Conservation (phyloP, 768 basidiomycete genomes). For the Suillus weaverae region DNA sequence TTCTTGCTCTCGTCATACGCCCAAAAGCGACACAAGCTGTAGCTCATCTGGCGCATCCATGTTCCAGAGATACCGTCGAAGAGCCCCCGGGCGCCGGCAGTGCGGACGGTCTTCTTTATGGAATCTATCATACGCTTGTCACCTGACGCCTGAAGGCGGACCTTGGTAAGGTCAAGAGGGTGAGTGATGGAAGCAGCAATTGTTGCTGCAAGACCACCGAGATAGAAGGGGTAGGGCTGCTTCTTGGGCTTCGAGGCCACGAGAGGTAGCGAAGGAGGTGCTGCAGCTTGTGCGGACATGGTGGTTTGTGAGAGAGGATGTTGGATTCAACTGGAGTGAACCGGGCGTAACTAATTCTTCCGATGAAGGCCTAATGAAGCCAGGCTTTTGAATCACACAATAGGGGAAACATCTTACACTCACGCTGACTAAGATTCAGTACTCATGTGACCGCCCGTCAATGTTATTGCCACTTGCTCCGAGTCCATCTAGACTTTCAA, state of each 20-base stretch:
- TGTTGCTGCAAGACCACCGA: conserved; percentile 84
- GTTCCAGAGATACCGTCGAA: conserved; percentile 89
- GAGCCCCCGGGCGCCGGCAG: conserved; percentile 70
- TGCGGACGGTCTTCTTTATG: conserved; percentile 77
- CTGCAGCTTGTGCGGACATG: background rate
- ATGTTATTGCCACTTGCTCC: too few species aligned
- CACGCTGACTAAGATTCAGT: background rate
- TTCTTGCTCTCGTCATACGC: conserved; percentile 92
- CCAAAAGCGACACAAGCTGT: conserved; percentile 91
- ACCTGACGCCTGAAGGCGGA: conserved; percentile 86
- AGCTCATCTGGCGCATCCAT: conserved; percentile 90
- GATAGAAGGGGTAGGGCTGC: conserved; percentile 83
- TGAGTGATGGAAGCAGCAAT: conserved; percentile 89
- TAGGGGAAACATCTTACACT: background rate
- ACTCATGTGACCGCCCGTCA: background rate
- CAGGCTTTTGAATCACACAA: background rate
- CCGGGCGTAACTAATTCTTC: conserved; percentile 4
- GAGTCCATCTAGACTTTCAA: background rate
- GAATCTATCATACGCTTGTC: conserved; percentile 89
- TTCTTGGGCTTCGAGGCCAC: conserved; percentile 40
- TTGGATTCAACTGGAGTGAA: background rate
- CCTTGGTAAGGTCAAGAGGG: conserved; percentile 88
- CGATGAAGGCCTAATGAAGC: conserved; percentile 1
- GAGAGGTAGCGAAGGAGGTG: conserved; percentile 8
- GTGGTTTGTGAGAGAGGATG: conserved; percentile 3